These are phyloP conservation scores for Plasmodium knowlesi DNA, from an alignment of 169 alveolate species.

Conservation along the genomic window DNA sequence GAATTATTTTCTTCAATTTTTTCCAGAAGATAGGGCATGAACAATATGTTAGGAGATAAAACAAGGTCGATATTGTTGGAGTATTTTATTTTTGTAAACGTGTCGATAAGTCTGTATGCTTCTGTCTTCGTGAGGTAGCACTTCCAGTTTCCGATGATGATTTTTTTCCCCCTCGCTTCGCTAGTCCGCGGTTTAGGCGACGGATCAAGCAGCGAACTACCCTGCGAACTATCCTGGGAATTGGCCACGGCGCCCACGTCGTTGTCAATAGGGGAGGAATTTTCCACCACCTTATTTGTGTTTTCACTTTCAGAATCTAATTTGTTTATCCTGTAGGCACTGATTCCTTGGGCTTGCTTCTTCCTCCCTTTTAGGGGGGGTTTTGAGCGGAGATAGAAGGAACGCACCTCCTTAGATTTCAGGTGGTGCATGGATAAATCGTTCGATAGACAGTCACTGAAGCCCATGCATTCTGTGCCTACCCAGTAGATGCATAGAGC, in stretches of 20 bases:
- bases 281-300: neutral
- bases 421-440: neutral
- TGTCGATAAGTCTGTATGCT: slow-evolving; percentile 60
- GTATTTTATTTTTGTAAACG: slow-evolving; percentile 36
- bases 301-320: neutral
- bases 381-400: neutral
- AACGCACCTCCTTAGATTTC: neutral
- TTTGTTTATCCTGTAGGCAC: neutral
- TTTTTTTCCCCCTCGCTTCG: slow-evolving; percentile 14
- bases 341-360: neutral
- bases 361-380: neutral
- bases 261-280: neutral
- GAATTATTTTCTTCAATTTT: slow-evolving; percentile 55
- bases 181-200: neutral
- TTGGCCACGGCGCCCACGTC: neutral
- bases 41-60: slow-evolving; percentile 55
- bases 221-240: neutral
- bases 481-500: slow-evolving; percentile 27
- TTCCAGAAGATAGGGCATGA: slow-evolving; percentile 44
- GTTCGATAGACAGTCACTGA: neutral
- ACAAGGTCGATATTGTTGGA: slow-evolving; percentile 35
- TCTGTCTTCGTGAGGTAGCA: slow-evolving; percentile 50
- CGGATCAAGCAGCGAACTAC: neutral
- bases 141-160: slow-evolving; percentile 71
- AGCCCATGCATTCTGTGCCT: neutral